Evolutionary conservation across 1,139 yeast genomes (phyloP).

Genomic region (Hanseniaspora uvarum): DNA sequence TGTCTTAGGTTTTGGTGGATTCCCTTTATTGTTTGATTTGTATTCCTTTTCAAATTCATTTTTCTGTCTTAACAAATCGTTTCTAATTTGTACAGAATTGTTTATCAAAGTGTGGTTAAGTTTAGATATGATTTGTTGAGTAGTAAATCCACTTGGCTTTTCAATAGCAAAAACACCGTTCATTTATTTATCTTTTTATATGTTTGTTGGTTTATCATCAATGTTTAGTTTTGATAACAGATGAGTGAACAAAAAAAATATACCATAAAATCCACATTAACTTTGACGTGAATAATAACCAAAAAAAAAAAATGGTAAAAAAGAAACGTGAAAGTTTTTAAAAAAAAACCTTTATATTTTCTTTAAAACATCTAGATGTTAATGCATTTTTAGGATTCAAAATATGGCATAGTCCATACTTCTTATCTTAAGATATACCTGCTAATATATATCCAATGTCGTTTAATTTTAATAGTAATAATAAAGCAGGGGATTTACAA

Average conservation of each 20-base stretch:
- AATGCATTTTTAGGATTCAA: too few relatives aligned
- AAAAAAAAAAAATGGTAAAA: slow-evolving; percentile 2
- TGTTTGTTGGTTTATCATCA: neutral
- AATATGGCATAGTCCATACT: too few relatives aligned
- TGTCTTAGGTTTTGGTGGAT: slow-evolving; percentile 36
- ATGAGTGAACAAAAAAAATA: too few relatives aligned
- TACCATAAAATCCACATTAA: too few relatives aligned
- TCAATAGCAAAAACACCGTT: slow-evolving; percentile 89
- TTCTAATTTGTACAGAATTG: slow-evolving; percentile 47
- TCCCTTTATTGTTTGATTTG: slow-evolving; percentile 34
- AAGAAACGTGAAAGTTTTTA: neutral
- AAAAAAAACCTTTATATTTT: neutral
- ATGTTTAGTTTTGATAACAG: too few relatives aligned
- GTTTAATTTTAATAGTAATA: slow-evolving; percentile 11
- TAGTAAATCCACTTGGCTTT: slow-evolving; percentile 79
- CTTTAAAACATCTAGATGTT: neutral
- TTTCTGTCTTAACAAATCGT: slow-evolving; percentile 43
- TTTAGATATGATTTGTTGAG: slow-evolving; percentile 59
- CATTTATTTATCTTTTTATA: slow-evolving; percentile 36
- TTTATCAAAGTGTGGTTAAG: slow-evolving; percentile 52
- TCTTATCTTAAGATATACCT: too few relatives aligned
- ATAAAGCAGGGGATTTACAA: neutral
- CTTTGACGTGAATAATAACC: too few relatives aligned
- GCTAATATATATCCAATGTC: too few relatives aligned
- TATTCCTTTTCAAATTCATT: slow-evolving; percentile 41